phyloP scores from a whole-genome alignment of 192 early-diverging fungal genomes.

The Podila verticillata region DNA sequence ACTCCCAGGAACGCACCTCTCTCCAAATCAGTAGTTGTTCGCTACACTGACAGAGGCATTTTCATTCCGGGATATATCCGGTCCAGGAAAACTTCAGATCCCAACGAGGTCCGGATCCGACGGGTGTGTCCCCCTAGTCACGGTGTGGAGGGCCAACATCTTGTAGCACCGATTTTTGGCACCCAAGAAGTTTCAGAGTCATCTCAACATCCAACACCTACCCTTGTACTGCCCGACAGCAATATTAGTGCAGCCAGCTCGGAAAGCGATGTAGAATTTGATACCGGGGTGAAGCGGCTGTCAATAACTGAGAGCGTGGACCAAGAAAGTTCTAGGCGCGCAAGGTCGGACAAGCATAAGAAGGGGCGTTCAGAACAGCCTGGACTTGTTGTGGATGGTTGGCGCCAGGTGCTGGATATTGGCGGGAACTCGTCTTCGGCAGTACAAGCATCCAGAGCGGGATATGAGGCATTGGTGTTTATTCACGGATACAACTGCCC shows the following conservation, averaged over 20 bases:
- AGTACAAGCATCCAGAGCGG: constrained; percentile 17
- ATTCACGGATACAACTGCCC: constrained; percentile 54
- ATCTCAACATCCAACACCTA: constrained; percentile 3
- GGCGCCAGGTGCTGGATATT: constrained; percentile 30
- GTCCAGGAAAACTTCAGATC: constrained; percentile 9
- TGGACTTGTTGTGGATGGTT: constrained; percentile 31
- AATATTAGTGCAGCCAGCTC: neutral
- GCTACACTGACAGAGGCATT: constrained; percentile 42
- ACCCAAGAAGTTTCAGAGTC: neutral
- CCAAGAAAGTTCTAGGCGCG: neutral
- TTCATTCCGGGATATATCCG: constrained; percentile 47
- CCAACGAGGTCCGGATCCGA: constrained; percentile 25
- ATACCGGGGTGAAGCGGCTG: constrained; percentile 4
- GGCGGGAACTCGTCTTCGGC: constrained; percentile 10
- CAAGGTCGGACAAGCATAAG: constrained; percentile 8
- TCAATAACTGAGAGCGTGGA: neutral
- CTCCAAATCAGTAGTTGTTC: constrained; percentile 44
- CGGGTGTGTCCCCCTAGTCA: constrained; percentile 18
- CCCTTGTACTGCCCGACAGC: constrained; percentile 4
- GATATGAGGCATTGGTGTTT: constrained; percentile 51
- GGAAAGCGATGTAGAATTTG: constrained; percentile 12
- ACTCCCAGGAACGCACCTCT: constrained; percentile 26
- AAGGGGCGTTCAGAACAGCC: constrained; percentile 22
- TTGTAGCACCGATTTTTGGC: neutral
- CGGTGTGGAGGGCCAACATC: constrained; percentile 18